phyloP scores from a whole-genome alignment of 306 rosid species.

The Quercus variabilis region DNA sequence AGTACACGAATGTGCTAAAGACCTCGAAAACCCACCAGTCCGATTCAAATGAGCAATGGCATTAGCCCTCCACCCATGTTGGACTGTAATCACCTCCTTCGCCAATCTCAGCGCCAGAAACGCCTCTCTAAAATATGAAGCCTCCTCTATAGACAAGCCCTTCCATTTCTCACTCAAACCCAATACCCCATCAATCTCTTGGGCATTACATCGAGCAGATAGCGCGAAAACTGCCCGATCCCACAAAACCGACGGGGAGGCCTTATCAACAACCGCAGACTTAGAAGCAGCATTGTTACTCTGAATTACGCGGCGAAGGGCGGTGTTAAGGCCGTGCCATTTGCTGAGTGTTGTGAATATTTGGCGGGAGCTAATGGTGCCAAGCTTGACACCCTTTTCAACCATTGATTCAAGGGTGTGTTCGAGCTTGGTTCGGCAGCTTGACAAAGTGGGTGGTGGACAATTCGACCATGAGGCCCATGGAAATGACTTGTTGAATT shows the following conservation, averaged over 20 bases:
- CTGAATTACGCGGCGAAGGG: conserved; percentile 47
- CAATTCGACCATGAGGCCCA: conserved; percentile 84
- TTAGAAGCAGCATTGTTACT: conserved; percentile 9
- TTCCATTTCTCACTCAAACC: conserved; percentile 41
- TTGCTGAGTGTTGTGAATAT: conserved; percentile 59
- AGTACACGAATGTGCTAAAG: conserved; percentile 67
- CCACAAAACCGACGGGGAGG: conserved; percentile 57
- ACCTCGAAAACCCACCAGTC: conserved; percentile 55
- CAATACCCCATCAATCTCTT: conserved; percentile 54
- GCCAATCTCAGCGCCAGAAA: conserved; percentile 68
- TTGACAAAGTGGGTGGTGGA: conserved; percentile 50
- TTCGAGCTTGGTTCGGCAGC: conserved; percentile 60
- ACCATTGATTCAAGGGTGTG: conserved; percentile 79
- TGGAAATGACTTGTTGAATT: conserved; percentile 43
- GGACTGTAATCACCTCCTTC: conserved; percentile 62
- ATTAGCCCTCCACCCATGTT: conserved; percentile 66
- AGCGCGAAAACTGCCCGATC: conserved; percentile 61
- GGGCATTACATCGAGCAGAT: conserved; percentile 45
- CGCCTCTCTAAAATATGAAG: conserved; percentile 69
- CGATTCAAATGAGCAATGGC: conserved; percentile 72
- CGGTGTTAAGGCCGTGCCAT: conserved; percentile 58
- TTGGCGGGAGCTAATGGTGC: conserved; percentile 67
- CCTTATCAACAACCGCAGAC: conserved; percentile 28
- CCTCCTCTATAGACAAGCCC: conserved; percentile 61
- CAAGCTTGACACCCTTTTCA: conserved; percentile 54